Percentiles rank a stretch among this genome's conserved stretches.
Evolutionary conservation across 192 early-diverging fungal genomes (phyloP).

Genomic region (Phycomyces nitens): DNA sequence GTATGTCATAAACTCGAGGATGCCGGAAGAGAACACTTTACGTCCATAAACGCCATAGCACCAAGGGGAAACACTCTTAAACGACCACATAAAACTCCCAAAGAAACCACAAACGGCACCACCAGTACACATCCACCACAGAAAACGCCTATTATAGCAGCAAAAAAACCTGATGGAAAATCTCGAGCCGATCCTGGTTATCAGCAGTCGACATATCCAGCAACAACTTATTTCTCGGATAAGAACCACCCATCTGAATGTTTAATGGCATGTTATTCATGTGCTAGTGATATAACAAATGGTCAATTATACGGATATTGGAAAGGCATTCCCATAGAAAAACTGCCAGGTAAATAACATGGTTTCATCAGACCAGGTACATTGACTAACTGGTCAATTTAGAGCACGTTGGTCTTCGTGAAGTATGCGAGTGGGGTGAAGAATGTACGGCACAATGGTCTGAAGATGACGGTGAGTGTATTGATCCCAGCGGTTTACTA

Average conservation of each 20-base stretch:
- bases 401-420: background rate
- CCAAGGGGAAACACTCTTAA: background rate
- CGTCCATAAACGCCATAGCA: too few species aligned
- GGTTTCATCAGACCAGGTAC: background rate
- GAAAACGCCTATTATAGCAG: background rate
- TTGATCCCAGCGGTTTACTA: too few species aligned
- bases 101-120: background rate
- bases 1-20: too few species aligned
- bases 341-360: background rate
- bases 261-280: conserved; percentile 10
- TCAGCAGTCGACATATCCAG: too few species aligned
- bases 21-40: too few species aligned
- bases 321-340: background rate
- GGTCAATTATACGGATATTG: conserved; percentile 16
- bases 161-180: background rate
- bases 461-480: background rate
- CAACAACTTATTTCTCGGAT: background rate
- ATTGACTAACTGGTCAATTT: background rate
- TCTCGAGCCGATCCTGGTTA: background rate
- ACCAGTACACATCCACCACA: background rate
- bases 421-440: background rate
- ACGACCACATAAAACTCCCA: background rate
- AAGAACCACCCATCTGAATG: background rate
- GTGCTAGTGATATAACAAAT: conserved; percentile 11
- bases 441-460: conserved; percentile 6